phyloP scores from a whole-genome alignment of 108 stramenopile species.

The Epithemia pelagica region DNA sequence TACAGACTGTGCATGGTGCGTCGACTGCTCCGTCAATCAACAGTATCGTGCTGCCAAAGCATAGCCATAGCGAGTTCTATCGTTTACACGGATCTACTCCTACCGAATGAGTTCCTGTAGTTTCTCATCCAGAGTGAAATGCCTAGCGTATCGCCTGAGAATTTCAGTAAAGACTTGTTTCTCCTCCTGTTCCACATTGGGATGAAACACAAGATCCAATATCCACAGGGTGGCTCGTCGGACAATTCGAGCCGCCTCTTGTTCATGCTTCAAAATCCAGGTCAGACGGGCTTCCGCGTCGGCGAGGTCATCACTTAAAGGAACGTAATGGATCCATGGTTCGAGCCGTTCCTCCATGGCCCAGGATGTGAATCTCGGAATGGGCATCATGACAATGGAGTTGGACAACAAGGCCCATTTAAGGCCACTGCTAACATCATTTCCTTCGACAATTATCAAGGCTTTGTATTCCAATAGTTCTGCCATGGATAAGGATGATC shows the following conservation, averaged over 20 bases:
- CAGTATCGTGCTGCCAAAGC: too few relatives aligned
- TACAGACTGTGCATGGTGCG: slow-evolving; percentile 54
- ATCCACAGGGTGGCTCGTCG: slow-evolving; percentile 41
- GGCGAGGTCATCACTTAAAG: slow-evolving; percentile 28
- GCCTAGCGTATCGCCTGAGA: slow-evolving; percentile 11
- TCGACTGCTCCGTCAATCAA: slow-evolving; percentile 23
- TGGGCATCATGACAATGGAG: slow-evolving; percentile 43
- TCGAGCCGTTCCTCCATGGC: slow-evolving; percentile 44
- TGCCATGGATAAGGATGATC: slow-evolving; percentile 15
- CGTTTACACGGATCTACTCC: too few relatives aligned
- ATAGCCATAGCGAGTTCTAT: too few relatives aligned
- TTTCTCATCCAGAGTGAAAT: slow-evolving; percentile 5
- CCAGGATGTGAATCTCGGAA: slow-evolving; percentile 37
- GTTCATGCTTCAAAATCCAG: slow-evolving; percentile 36
- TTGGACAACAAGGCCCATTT: slow-evolving; percentile 36
- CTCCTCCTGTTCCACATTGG: slow-evolving; percentile 14
- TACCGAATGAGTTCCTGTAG: too few relatives aligned
- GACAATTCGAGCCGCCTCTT: slow-evolving; percentile 32
- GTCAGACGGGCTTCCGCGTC: slow-evolving; percentile 35
- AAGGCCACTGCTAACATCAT: slow-evolving; percentile 41
- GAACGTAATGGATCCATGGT: slow-evolving; percentile 53
- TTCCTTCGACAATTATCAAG: slow-evolving; percentile 36
- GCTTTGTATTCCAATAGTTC: slow-evolving; percentile 42
- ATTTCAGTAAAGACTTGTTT: slow-evolving; percentile 13
- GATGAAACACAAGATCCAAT: slow-evolving; percentile 29